Base-by-base conservation (phyloP, 768 basidiomycete genomes). In the Russula sp. region DNA sequence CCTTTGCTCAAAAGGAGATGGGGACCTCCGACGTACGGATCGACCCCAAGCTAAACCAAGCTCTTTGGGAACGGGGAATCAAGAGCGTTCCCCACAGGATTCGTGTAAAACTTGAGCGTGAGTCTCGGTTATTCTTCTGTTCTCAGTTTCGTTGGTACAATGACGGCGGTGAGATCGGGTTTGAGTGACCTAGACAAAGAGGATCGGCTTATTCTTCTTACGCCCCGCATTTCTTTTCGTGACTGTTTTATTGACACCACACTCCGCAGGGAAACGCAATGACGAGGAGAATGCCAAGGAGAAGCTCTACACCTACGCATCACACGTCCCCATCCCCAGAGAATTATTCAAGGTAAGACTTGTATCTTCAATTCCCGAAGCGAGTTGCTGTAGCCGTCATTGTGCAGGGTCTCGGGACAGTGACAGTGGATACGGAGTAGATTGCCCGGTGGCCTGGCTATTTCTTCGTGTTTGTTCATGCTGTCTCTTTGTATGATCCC, bases 221-320 rank as follows among this genome's bases (percentile, higher is more conserved):
- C 18, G 32, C 37, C 2, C 16, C 14, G 9, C 8, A 34, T 11
- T 55, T 27, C 40, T n/a, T 31, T 16, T 20, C 31, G 37, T 42
- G 31, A 18, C 49, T 20, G 50, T 35, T 32, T 50, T 51, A 31
- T 49, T 49, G 16, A 56, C 16, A 3, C 10, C 35, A 39, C 31
- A 39, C 22, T 34, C 16, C 71, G 2, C 70, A 94, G 91, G 96
- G 71, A 96, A 95, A 81, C 91, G 97, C 72, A 98, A 98, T 76
- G 96, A 99, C 77, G 95, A 98, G 70, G 96, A 99, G 82, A 89
- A 88, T 71, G 96, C 97, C 63, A 97, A 95, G 80, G 95, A 96
- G 83, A 97, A 95, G 80, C 88, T 97, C 61, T 98, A 79, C 82
- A 95, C 91, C 35, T 92, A 94, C 74, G 94, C 91, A 67, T 84